Percentiles rank a stretch among this genome's conserved stretches.
Conservation (phyloP, 1,284 basidiomycete genomes). For the Anthracocystis panici-leucophaei region DNA sequence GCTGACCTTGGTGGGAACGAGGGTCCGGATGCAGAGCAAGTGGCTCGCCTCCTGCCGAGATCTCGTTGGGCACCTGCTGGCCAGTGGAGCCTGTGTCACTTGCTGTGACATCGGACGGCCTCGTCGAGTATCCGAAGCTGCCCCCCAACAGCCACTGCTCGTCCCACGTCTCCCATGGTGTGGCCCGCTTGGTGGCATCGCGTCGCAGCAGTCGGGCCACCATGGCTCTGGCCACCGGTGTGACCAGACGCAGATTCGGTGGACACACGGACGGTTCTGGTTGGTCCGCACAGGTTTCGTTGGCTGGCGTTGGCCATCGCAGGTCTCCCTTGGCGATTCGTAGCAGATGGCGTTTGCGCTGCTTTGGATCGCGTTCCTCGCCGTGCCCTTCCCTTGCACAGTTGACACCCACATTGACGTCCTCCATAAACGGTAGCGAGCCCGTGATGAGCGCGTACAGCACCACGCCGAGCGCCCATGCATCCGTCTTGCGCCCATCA, state of each 20-base stretch:
- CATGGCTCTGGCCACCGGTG: slow-evolving; percentile 61
- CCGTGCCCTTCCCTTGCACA: slow-evolving; percentile 45
- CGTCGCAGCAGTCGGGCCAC: slow-evolving; percentile 61
- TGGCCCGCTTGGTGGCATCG: slow-evolving; percentile 59
- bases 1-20: slow-evolving; percentile 45
- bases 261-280: slow-evolving; percentile 32
- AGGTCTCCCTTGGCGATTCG: slow-evolving; percentile 68
- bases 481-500: slow-evolving; percentile 87
- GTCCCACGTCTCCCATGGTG: slow-evolving; percentile 65
- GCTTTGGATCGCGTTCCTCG: slow-evolving; percentile 52
- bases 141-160: slow-evolving; percentile 64
- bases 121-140: slow-evolving; percentile 47
- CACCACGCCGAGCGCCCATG: slow-evolving; percentile 89
- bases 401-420: slow-evolving; percentile 39
- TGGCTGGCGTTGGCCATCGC: slow-evolving; percentile 70
- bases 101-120: not conserved
- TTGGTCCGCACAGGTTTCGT: slow-evolving; percentile 51
- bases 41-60: slow-evolving; percentile 41
- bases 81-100: not conserved
- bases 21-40: slow-evolving; percentile 59
- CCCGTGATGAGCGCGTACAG: slow-evolving; percentile 81
- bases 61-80: slow-evolving; percentile 49
- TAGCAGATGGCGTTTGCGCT: slow-evolving; percentile 63
- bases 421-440: slow-evolving; percentile 71
- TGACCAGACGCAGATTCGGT: slow-evolving; percentile 54